Conservation (phyloP, 441 rosid species). For the Dalechampia spathulata region DNA sequence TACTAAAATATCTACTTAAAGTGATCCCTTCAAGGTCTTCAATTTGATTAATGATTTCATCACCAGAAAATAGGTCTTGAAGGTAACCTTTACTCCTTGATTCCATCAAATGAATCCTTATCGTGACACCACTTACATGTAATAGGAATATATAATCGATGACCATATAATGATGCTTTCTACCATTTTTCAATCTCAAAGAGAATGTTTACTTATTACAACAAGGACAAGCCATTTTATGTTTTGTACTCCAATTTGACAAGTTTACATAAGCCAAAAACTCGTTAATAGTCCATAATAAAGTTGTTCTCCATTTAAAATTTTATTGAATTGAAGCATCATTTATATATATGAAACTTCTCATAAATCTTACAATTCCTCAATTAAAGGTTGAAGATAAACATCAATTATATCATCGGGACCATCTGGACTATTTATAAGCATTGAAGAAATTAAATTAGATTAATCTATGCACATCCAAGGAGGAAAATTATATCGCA, state of each 20-base stretch:
- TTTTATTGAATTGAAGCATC: neutral
- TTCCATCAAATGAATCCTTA: neutral
- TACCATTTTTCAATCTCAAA: neutral
- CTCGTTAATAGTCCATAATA: conserved; percentile 1
- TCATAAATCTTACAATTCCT: neutral
- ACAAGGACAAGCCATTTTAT: neutral
- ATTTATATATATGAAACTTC: neutral
- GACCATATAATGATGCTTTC: neutral
- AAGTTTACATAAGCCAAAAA: neutral
- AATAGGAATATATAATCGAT: neutral
- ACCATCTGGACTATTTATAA: no score
- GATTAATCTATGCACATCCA: no score
- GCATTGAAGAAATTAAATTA: no score
- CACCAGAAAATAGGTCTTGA: neutral
- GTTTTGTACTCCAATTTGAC: neutral
- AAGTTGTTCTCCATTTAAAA: neutral
- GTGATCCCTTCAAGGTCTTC: neutral
- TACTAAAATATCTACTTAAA: neutral
- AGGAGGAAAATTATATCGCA: no score
- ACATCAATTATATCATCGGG: no score
- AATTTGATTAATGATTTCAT: conserved; percentile 1
- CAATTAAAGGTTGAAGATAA: neutral
- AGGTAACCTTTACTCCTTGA: neutral
- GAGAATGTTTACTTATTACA: neutral
- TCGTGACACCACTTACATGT: neutral